Percentiles rank a stretch among this genome's conserved stretches.
Conservation (phyloP, 192 early-diverging fungal genomes). For the Tieghemiomyces parasiticus region DNA sequence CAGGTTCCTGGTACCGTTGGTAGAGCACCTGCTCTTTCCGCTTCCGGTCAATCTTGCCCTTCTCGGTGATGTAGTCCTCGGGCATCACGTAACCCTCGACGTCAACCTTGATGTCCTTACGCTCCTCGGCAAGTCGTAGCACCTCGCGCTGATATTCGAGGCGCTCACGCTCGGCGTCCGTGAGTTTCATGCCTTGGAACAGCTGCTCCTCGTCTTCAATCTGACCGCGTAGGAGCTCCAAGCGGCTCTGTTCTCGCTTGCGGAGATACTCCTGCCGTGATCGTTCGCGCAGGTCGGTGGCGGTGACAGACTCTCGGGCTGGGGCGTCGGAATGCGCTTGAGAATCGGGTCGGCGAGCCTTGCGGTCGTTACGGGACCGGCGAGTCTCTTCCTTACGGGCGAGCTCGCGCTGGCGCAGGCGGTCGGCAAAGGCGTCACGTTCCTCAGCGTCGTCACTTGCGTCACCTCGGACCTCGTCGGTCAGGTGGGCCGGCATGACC, state of each 20-base stretch:
- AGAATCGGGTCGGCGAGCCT: slow-evolving; percentile 28
- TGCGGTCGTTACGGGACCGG: slow-evolving; percentile 30
- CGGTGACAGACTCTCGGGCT: slow-evolving; percentile 39
- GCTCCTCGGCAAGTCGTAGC: slow-evolving; percentile 69
- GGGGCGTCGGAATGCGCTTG: slow-evolving; percentile 68
- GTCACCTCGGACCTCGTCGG: slow-evolving; percentile 29
- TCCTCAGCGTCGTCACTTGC: slow-evolving; percentile 62
- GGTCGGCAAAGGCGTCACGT: slow-evolving; percentile 77
- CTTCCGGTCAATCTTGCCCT: slow-evolving; percentile 92
- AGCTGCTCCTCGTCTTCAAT: slow-evolving; percentile 79
- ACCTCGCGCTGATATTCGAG: slow-evolving; percentile 75
- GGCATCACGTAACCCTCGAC: slow-evolving; percentile 78
- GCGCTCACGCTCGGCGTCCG: slow-evolving; percentile 57
- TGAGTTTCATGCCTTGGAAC: slow-evolving; percentile 58
- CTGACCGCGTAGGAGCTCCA: slow-evolving; percentile 59
- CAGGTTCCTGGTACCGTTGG: slow-evolving; percentile 71
- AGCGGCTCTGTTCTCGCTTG: slow-evolving; percentile 66
- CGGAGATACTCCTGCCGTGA: slow-evolving; percentile 85
- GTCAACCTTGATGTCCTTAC: slow-evolving; percentile 59
- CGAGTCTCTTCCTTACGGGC: slow-evolving; percentile 47
- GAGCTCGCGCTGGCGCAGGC: slow-evolving; percentile 69
- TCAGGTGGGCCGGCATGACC: too few relatives aligned
- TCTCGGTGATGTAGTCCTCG: slow-evolving; percentile 94
- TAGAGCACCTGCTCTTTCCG: slow-evolving; percentile 82
- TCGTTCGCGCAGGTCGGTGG: slow-evolving; percentile 59